Evolutionary conservation across 2,329 filamentous ascomycete species (phyloP), one percentile per base, ranked within the genome.

Genomic region (Coniochaeta hoffmannii): DNA sequence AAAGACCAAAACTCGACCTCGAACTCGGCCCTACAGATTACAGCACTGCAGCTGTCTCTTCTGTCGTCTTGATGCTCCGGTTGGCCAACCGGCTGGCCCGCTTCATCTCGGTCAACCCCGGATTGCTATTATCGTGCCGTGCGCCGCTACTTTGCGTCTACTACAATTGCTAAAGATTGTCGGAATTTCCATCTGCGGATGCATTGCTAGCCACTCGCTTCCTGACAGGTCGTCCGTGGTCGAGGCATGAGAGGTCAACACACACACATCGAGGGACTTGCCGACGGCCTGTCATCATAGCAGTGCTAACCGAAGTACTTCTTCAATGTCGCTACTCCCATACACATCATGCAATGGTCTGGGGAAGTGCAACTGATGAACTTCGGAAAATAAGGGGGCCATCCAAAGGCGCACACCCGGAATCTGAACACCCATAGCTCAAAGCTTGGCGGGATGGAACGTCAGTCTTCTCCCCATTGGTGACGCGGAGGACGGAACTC

Each of bases 91-190:
- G n/a, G 3, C 17, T 5, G 22, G 5, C 28, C 49, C 28, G 49
- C 49, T 51, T 51, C 49, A 51, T 51, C 31, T 51, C 49, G 49
- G 49, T 34, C n/a, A 32, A 31, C 49, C 28, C 24, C 46, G 12
- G 46, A 50, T 28, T 36, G 34, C 24, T 51, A 51, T 51, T 22
- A 12, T 28, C 41, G 41, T 46, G 22, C 41, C 41, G 41, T 46
- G 41, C 36, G 36, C 17, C n/a, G 19, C 36, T n/a, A n/a, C n/a
- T n/a, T n/a, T n/a, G n/a, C n/a, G n/a, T n/a, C n/a, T n/a, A n/a
- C n/a, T n/a, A n/a, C n/a, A n/a, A n/a, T n/a, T n/a, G n/a, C n/a
- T n/a, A n/a, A n/a, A n/a, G n/a, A n/a, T n/a, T n/a, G n/a, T n/a
- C n/a, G n/a, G n/a, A n/a, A n/a, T n/a, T n/a, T n/a, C n/a, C n/a